These are phyloP conservation scores for Kockiozyma suomiensis DNA, from an alignment of 805 yeast genomes.

Conservation along the genomic window DNA sequence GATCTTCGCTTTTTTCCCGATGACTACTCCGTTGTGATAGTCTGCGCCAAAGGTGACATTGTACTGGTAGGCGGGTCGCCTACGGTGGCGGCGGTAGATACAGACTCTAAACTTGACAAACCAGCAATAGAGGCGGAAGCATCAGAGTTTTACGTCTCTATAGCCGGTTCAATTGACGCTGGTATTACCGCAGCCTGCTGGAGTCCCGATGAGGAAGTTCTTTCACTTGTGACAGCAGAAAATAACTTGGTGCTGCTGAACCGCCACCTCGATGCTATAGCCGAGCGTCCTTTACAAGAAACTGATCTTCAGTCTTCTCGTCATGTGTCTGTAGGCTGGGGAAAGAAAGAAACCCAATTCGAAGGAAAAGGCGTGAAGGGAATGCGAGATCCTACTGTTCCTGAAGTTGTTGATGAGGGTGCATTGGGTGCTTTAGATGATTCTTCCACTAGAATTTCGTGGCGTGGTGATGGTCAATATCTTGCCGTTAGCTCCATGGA, in stretches of 20 bases:
- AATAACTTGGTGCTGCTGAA: constrained; percentile 60
- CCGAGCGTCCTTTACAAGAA: constrained; percentile 60
- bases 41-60: constrained; percentile 77
- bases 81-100: constrained; percentile 46
- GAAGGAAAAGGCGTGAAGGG: constrained; percentile 86
- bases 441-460: constrained; percentile 57
- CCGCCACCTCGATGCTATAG: constrained; percentile 75
- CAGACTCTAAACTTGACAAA: constrained; percentile 1
- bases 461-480: constrained; percentile 95
- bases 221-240: constrained; percentile 64
- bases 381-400: constrained; percentile 89
- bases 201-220: constrained; percentile 90
- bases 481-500: constrained; percentile 71
- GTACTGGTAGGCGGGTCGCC: constrained; percentile 37
- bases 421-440: constrained; percentile 58
- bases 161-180: constrained; percentile 81
- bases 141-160: constrained; percentile 60
- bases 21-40: constrained; percentile 43
- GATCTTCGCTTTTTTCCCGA: constrained; percentile 28
- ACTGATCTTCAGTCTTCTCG: constrained; percentile 70
- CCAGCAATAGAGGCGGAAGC: constrained; percentile 50
- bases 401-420: constrained; percentile 71
- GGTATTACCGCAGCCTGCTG: constrained; percentile 75
- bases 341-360: constrained; percentile 94
- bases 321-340: constrained; percentile 98